These are phyloP conservation scores for Blumeria hordei DNA, from an alignment of 2,329 filamentous ascomycete genomes.

Conservation along the genomic window DNA sequence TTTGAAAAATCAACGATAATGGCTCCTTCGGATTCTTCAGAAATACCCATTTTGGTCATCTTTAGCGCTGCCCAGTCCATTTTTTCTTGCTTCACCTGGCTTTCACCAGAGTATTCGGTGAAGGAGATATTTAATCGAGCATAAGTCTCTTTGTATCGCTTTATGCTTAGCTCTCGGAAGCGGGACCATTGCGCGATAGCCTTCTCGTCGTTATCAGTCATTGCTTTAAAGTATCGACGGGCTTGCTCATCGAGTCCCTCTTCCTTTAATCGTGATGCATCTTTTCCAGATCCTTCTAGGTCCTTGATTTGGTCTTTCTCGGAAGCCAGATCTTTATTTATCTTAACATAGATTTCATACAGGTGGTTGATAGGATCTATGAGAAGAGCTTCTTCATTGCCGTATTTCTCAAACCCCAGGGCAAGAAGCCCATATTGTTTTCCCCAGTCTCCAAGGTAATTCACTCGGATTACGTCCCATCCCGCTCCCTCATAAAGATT, in stretches of 20 bases:
- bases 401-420: conserved; percentile 51
- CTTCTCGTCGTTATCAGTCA: conserved; percentile 40
- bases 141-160: conserved; percentile 42
- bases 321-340: conserved; percentile 34
- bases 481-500: conserved; percentile 44
- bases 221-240: conserved; percentile 44
- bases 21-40: conserved; percentile 46
- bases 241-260: conserved; percentile 49
- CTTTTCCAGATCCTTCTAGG: conserved; percentile 15
- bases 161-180: conserved; percentile 43
- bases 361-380: conserved; percentile 61
- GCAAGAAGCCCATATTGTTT: conserved; percentile 47
- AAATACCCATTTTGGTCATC: conserved; percentile 38
- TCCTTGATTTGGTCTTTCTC: conserved; percentile 42
- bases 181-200: conserved; percentile 38
- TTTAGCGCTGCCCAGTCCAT: conserved; percentile 39
- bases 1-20: conserved; percentile 49
- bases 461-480: conserved; percentile 47
- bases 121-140: conserved; percentile 46
- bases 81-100: conserved; percentile 39
- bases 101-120: conserved; percentile 51
- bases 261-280: conserved; percentile 24
- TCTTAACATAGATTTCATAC: conserved; percentile 60
- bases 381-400: conserved; percentile 44
- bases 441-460: conserved; percentile 62